Base-by-base conservation (phyloP, 331 rosid genomes). In the Acacia concinna region DNA sequence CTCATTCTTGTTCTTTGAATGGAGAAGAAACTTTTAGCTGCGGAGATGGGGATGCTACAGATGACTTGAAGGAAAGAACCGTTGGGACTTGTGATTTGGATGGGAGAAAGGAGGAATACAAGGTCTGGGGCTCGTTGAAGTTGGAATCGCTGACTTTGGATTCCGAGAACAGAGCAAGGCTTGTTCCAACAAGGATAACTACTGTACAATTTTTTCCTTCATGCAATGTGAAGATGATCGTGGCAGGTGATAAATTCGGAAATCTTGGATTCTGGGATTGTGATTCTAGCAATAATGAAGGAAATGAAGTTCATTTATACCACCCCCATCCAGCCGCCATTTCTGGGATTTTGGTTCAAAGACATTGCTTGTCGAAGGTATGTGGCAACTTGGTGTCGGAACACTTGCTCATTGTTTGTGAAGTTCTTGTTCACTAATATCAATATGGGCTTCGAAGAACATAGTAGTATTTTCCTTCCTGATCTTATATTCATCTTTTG, bases 181-280 rank as follows among this genome's bases (percentile, higher is more conserved):
- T 93, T 63, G 86, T 91, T 77, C 87, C 94, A 1, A 91, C 90
- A 21, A 91, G 93, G 86, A 93, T 95, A 72, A 85, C 78, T 81
- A 52, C 51, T 37, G 38, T 89, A 75, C 71, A 59, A 35, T 85
- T 95, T 85, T 86, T 90, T 23, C 99, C 97, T 44, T 87, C 91
- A 57, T 59, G 54, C 38, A 82, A 65, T 76, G 77, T 75, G 25
- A 93, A 81, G 38, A 84, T 91, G 88, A 40, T 91, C 28, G 92
- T 80, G 41, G 94, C 75, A 1, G 99, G 96, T 60, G 93, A 85
- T 81, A 93, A 88, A 88, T 81, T 64, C 77, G 99, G 99, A 70
- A 84, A 95, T 81, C 18, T 95, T 82, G 97, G 94, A 41, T 95
- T 95, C 68, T 93, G 97, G 99, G 79, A 89, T 81, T 79, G 88